Base-by-base conservation (phyloP, 2,329 filamentous ascomycete species). In the Cladophialophora yegresii region DNA sequence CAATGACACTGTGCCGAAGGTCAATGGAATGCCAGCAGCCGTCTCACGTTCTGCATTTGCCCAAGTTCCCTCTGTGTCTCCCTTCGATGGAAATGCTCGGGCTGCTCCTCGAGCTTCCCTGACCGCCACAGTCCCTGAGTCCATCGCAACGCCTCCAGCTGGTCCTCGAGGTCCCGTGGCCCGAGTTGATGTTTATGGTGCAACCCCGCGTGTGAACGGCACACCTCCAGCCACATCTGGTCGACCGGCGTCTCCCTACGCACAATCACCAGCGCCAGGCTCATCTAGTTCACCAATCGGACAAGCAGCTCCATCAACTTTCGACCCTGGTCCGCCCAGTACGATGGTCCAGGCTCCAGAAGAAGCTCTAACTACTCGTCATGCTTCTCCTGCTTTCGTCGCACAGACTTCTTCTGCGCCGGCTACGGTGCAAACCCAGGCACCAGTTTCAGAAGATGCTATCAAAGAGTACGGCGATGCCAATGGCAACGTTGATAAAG, bases 401-500 rank as follows among this genome's bases (percentile, higher is more conserved):
- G 7, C 47, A 13, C 16, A 8, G 6, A 59, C 23, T 9, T 43
- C 28, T 28, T 16, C 30, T 5, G 16, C 1, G 13, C 47, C 13
- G 47, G 33, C 22, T 9, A 2, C 16, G 1, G 26, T 9, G 26
- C 30, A 58, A 5, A 53, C 30, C 30, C 3, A n/a, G 32, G n/a
- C 57, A 30, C 9, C 20, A 40, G 22, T 28, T 7, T 59, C 47
- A 26, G 4, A 53, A 26, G 23, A n/a, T 49, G 16, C 47, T 8
- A n/a, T 36, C 22, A 56, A 54, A 10, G 12, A 32, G 23, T 28
- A 50, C 28, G 43, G 16, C n/a, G 54, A 61, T 23, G n/a, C 20
- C 12, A 67, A 64, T 47, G 50, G 65, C 58, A 56, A 54, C 10
- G 23, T 51, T 7, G 28, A 53, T 13, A 55, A 59, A 23, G 12